These are phyloP conservation scores for Yamadazyma mexicana DNA, from an alignment of 1,139 yeast species.

Conservation along the genomic window DNA sequence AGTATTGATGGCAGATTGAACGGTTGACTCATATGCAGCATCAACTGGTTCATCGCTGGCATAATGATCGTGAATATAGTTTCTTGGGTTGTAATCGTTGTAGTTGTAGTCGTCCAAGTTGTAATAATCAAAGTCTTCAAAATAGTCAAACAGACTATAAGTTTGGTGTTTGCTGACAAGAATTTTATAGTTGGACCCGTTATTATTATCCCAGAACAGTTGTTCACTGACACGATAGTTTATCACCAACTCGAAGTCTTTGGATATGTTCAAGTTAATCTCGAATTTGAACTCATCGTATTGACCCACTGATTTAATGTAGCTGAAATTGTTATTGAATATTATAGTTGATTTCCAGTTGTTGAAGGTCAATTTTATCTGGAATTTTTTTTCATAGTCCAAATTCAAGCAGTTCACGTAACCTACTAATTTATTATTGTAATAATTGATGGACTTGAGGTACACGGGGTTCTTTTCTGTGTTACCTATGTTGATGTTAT, in stretches of 20 bases:
- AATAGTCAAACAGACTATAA: constrained; percentile 3
- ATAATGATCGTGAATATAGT: background rate
- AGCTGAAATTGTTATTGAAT: constrained; percentile 25
- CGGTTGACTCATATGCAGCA: too few species aligned
- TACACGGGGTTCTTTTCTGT: constrained; percentile 9
- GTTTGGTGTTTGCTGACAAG: constrained; percentile 14
- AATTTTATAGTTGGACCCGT: constrained; percentile 28
- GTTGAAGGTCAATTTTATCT: constrained; percentile 38
- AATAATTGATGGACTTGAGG: constrained; percentile 13
- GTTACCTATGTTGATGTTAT: constrained; percentile 9
- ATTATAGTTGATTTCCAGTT: constrained; percentile 37
- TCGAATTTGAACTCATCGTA: constrained; percentile 42
- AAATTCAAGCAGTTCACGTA: constrained; percentile 37
- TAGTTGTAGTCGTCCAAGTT: constrained; percentile 6
- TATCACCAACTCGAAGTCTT: constrained; percentile 30
- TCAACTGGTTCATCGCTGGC: background rate
- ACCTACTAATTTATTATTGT: constrained; percentile 25
- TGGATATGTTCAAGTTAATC: constrained; percentile 25
- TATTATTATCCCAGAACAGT: constrained; percentile 40
- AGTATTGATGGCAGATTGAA: constrained; percentile 7
- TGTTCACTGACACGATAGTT: constrained; percentile 19
- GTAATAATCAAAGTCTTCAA: constrained; percentile 7
- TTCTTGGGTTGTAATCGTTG: background rate
- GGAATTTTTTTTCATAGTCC: constrained; percentile 37
- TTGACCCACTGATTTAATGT: constrained; percentile 26